phyloP scores from a whole-genome alignment of 2,329 filamentous ascomycete genomes.

The Aspergillus aculeatus region DNA sequence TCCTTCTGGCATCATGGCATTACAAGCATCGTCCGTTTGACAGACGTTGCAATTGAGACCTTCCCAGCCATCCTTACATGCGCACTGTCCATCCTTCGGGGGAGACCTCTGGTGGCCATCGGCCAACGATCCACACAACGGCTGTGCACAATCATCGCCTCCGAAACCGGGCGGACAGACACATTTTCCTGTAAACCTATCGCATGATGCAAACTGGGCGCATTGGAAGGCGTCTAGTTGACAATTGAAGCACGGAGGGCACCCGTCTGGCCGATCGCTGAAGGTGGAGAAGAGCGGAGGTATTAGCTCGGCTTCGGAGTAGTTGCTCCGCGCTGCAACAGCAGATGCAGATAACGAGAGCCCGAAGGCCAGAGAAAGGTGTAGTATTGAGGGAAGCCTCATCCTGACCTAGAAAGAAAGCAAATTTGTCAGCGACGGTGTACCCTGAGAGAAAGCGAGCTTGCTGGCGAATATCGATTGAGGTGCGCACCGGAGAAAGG shows the following conservation, averaged over 20 bases:
- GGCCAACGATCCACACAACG: conserved; percentile 85
- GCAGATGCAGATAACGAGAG: conserved; percentile 24
- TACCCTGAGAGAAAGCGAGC: background rate
- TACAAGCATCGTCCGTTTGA: conserved; percentile 76
- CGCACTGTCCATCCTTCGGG: conserved; percentile 68
- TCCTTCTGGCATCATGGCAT: conserved; percentile 79
- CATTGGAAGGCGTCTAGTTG: conserved; percentile 89
- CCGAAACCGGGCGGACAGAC: conserved; percentile 89
- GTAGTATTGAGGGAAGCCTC: conserved; percentile 25
- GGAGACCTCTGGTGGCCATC: conserved; percentile 76
- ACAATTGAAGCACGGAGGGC: conserved; percentile 81
- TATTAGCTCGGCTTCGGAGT: conserved; percentile 60
- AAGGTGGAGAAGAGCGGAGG: conserved; percentile 68
- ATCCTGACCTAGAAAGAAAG: conserved; percentile 22
- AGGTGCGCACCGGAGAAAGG: conserved; percentile 1
- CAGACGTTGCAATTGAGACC: conserved; percentile 99
- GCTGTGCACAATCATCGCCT: conserved; percentile 86
- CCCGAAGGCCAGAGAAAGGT: conserved; percentile 27
- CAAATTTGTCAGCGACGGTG: background rate
- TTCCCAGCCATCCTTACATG: conserved; percentile 89
- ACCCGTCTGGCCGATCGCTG: conserved; percentile 63
- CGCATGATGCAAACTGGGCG: conserved; percentile 85
- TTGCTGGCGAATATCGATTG: background rate
- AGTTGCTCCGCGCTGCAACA: conserved; percentile 47
- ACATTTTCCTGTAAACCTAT: conserved; percentile 88